Base-by-base conservation (phyloP, 805 yeast species). In the Blastobotrys terrestris region DNA sequence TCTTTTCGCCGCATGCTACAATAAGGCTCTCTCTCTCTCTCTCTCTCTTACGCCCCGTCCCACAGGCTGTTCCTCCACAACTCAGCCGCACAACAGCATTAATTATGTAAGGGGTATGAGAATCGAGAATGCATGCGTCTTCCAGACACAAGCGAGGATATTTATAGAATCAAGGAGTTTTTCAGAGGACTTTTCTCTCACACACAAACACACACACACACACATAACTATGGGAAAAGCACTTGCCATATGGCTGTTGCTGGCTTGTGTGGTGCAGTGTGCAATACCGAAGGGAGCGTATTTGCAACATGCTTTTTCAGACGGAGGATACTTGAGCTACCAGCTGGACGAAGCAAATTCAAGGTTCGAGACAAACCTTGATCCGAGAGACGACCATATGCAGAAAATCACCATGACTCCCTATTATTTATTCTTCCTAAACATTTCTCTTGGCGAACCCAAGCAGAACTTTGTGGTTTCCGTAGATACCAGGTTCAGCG, bases 401-500 rank as follows among this genome's bases (percentile, higher is more conserved):
- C 35, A 26, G 35, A 26, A 26, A 26, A 11, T 26, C 11, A 26
- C 5, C 11, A 26, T 26, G 35, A 11, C 6, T 3, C 31, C 31
- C 4, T 31, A 41, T 16, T 8, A 26, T 16, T 53, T 41, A 43
- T 52, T 43, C 50, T 46, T 40, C 20, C 22, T 56, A 5, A 59
- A 67, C 44, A 61, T 66, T 18, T 49, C 64, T 7, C 53, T 85
- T 13, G 91, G 92, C 2, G 75, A 86, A 0, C 75, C 81, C 1
- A 62, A 71, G 0, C 83, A 83, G 60, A 63, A 71, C 13, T 70
- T 84, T 4, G 71, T 70, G 3, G 79, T 84, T 4, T 64, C 81
- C 40, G 62, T 84, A 13, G 89, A 84, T 62, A 84, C 89, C 1
- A 88, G 88, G 1, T 81, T 86, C 0, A 75, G 85, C 0, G 88